Evolutionary conservation across 108 stramenopile species (phyloP).

Genomic region (Parietichytrium sp.): DNA sequence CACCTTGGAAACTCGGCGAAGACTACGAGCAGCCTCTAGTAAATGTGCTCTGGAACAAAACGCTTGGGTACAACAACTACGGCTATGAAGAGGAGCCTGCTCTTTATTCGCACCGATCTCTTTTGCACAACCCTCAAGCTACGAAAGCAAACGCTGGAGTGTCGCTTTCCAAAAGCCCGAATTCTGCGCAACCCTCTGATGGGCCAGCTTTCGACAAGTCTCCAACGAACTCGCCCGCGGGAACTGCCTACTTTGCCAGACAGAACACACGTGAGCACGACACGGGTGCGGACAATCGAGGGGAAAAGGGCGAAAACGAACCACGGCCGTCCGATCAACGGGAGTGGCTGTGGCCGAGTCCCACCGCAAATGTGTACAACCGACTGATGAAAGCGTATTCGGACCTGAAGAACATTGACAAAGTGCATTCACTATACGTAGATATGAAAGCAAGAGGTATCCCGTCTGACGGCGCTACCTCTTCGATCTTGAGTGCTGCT

Average conservation of each 20-base stretch:
- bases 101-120: neutral
- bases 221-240: too few species aligned
- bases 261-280: too few species aligned
- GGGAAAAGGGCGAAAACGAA: too few species aligned
- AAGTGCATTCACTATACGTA: constrained; percentile 5
- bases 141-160: neutral
- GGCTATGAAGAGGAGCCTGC: neutral
- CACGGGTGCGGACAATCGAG: too few species aligned
- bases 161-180: neutral
- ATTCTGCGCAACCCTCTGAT: neutral
- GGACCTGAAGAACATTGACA: neutral
- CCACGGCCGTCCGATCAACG: too few species aligned
- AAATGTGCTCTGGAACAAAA: neutral
- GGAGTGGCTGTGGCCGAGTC: neutral
- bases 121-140: neutral
- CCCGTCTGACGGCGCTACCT: neutral
- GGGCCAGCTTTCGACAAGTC: too few species aligned
- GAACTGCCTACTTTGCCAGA: too few species aligned
- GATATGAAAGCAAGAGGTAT: constrained; percentile 39
- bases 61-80: neutral
- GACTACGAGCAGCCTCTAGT: neutral
- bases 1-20: neutral
- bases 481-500: neutral
- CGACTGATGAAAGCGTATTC: neutral
- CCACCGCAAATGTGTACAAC: neutral